A percentile compares a stretch with the other conserved stretches of the same genome.
Conservation (phyloP, 164 flowering plant species). For the Annona squamosa region DNA sequence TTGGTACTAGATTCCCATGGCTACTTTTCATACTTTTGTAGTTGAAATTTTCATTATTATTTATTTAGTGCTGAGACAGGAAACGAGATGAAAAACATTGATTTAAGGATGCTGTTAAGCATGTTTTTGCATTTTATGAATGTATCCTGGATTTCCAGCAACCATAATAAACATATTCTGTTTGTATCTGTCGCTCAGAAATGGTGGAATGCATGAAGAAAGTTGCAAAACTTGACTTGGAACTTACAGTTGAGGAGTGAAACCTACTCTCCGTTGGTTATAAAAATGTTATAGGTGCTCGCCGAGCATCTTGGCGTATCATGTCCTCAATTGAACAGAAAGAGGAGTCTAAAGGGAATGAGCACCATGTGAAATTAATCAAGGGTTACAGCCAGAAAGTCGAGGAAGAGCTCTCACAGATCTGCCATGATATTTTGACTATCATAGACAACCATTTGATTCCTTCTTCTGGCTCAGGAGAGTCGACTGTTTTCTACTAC, state of each 20-base stretch:
- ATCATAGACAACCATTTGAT: slow-evolving; percentile 22
- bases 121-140: not conserved
- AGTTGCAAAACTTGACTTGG: slow-evolving; percentile 22
- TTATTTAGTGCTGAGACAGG: too few relatives aligned
- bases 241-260: slow-evolving; percentile 23
- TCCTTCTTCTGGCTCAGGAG: slow-evolving; percentile 18
- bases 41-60: too few relatives aligned
- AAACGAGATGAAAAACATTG: too few relatives aligned
- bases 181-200: slow-evolving; percentile 6
- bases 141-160: not conserved
- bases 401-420: slow-evolving; percentile 20
- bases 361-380: slow-evolving; percentile 19
- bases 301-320: slow-evolving; percentile 25
- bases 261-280: slow-evolving; percentile 26
- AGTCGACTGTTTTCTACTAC: slow-evolving; percentile 20
- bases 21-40: too few relatives aligned
- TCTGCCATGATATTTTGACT: slow-evolving; percentile 20
- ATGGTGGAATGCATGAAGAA: slow-evolving; percentile 23
- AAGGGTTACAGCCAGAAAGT: slow-evolving; percentile 23
- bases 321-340: slow-evolving; percentile 25
- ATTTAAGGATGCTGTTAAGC: not conserved
- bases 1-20: not conserved
- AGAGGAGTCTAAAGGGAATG: slow-evolving; percentile 21
- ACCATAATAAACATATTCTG: not conserved
- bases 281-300: slow-evolving; percentile 24